Evolutionary conservation across 2,329 filamentous ascomycete genomes (phyloP), one percentile per base, ranked within the genome.

Genomic region (Cladosporium sp.): DNA sequence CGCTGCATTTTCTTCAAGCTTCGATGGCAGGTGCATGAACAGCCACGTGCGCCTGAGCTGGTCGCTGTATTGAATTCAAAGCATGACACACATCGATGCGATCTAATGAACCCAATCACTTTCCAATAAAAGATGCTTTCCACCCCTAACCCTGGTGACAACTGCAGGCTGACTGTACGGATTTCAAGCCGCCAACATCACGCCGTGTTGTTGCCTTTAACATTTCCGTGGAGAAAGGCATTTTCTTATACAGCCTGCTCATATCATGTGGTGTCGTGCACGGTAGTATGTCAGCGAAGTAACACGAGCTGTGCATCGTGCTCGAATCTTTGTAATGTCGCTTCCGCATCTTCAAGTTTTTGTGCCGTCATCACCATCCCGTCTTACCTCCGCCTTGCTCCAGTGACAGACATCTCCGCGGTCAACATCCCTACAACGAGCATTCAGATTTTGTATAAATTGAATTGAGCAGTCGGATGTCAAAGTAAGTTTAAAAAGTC

Each of bases 381-480:
- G 60, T 63, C 60, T 63, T 63, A 63, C 60, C 60, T 63, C 60
- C 60, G 60, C 36, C 60, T 63, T 63, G 43, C 28, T 63, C 60
- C 60, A 63, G 14, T 25, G 25, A 23, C 48, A 63, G 18, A 56
- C 60, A 63, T 63, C 60, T 63, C 60, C 60, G 60, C 60, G 60
- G 60, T 56, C n/a, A 21, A 23, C 16, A 54, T 39, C 32, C 30
- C 23, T 54, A 49, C 58, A 14, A 21, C 43, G 25, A n/a, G 8
- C 58, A 49, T 46, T 39, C 14, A 43, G 3, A 23, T 56, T 56
- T 30, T 32, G 25, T 63, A 56, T 63, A 63, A 63, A 46, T 56
- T 36, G 23, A 5, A 34, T 23, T 56, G 16, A n/a, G 3, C 34
- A n/a, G 23, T 25, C 32, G 32, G 25, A 34, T 54, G 30, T 14